phyloP scores from a whole-genome alignment of 2,329 filamentous ascomycete species.

The Onygenales sp. region DNA sequence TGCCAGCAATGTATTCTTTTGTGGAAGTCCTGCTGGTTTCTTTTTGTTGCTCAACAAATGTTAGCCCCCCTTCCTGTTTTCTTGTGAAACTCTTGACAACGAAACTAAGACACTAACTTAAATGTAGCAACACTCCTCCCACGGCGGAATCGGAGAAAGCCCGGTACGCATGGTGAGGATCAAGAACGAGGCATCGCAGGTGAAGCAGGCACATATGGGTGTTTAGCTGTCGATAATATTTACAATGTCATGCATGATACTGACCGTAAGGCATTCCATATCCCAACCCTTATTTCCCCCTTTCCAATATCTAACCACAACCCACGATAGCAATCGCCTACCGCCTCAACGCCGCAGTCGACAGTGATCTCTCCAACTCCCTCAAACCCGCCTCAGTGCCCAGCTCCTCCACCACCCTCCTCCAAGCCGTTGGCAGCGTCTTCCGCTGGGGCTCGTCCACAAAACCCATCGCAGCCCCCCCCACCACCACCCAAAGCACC shows the following conservation, averaged over 20 bases:
- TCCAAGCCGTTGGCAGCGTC: constrained; percentile 54
- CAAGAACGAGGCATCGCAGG: constrained; percentile 57
- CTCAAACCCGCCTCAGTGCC: constrained; percentile 74
- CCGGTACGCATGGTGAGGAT: constrained; percentile 59
- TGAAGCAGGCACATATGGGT: constrained; percentile 73
- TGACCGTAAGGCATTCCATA: constrained; percentile 39
- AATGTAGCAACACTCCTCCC: constrained; percentile 55
- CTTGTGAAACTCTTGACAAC: background rate
- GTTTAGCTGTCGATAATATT: constrained; percentile 86
- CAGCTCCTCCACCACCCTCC: constrained; percentile 55
- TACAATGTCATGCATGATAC: constrained; percentile 82
- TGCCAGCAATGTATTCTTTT: constrained; percentile 79
- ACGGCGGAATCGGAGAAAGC: constrained; percentile 64
- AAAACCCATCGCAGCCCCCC: constrained; percentile 32
- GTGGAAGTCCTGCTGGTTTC: constrained; percentile 84
- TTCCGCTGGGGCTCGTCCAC: constrained; percentile 46
- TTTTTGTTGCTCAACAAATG: constrained; percentile 75
- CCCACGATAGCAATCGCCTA: constrained; percentile 65
- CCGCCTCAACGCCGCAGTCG: constrained; percentile 81
- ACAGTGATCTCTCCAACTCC: constrained; percentile 65
- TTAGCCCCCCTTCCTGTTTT: constrained; percentile 10
- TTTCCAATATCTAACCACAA: constrained; percentile 29
- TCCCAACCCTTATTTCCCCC: constrained; percentile 30
- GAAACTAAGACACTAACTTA: constrained; percentile 8
- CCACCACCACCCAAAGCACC: constrained; percentile 46